phyloP scores from a whole-genome alignment of 306 rosid genomes.

The Pachyrhizus erosus region DNA sequence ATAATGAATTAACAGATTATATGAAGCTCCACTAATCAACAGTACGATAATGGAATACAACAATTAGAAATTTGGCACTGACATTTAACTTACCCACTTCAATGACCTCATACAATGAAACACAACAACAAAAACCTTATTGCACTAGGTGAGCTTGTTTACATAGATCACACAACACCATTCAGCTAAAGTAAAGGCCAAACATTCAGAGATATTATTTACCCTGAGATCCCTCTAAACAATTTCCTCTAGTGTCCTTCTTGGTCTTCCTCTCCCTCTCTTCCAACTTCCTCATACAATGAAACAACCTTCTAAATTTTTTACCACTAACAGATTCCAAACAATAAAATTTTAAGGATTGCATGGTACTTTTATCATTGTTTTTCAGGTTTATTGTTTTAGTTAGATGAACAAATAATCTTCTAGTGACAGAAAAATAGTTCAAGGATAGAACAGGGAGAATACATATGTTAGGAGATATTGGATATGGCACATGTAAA shows the following conservation, averaged over 20 bases:
- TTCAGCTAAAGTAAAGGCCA: not conserved
- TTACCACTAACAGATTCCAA: slow-evolving; percentile 27
- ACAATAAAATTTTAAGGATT: slow-evolving; percentile 7
- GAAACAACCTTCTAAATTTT: slow-evolving; percentile 8
- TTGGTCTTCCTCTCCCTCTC: not conserved
- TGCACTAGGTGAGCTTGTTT: not conserved
- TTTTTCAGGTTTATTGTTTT: not conserved
- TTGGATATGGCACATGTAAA: not conserved
- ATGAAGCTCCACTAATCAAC: slow-evolving; percentile 28
- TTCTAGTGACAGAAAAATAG: slow-evolving; percentile 8
- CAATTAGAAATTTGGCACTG: slow-evolving; percentile 21
- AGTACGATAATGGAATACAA: slow-evolving; percentile 1
- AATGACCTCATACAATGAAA: slow-evolving; percentile 10
- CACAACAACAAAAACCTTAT: not conserved
- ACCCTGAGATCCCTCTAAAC: not conserved
- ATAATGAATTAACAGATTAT: slow-evolving; percentile 22
- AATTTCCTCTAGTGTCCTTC: no score
- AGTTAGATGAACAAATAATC: not conserved
- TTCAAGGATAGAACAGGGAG: slow-evolving; percentile 9
- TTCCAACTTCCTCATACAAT: slow-evolving; percentile 5
- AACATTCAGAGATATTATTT: not conserved
- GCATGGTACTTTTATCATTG: not conserved
- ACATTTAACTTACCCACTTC: not conserved
- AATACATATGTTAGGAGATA: not conserved
- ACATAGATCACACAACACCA: not conserved